Evolutionary conservation across 805 yeast genomes (phyloP).

Genomic region (Spathaspora girioi): DNA sequence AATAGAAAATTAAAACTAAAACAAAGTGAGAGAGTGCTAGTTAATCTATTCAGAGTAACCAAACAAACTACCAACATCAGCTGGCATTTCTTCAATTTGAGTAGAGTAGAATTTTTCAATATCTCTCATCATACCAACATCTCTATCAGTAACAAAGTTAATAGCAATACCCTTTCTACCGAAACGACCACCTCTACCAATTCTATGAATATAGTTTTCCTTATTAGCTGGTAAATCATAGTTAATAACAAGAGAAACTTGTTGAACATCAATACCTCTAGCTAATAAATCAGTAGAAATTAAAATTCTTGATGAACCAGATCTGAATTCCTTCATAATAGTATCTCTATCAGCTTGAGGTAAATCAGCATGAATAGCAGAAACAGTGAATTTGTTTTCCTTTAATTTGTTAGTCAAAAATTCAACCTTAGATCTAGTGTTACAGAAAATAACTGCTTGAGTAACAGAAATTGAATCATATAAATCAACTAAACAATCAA

Average conservation of each 20-base stretch:
- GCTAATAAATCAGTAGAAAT: conserved; percentile 96
- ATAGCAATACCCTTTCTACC: conserved; percentile 98
- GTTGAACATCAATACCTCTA: conserved; percentile 97
- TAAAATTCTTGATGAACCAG: conserved; percentile 88
- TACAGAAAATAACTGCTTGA: conserved; percentile 97
- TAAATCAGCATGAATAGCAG: conserved; percentile 95
- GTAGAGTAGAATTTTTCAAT: conserved; percentile 88
- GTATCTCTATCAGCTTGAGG: conserved; percentile 88
- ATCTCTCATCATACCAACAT: conserved; percentile 70
- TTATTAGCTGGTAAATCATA: conserved; percentile 87
- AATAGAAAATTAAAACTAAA: not conserved
- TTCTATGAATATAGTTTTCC: conserved; percentile 95
- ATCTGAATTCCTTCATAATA: conserved; percentile 93
- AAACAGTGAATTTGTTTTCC: conserved; percentile 83
- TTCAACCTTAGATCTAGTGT: conserved; percentile 92
- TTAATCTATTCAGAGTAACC: conserved; percentile 19
- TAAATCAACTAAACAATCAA: conserved; percentile 89
- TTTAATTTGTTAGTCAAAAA: conserved; percentile 72
- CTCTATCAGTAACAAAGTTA: conserved; percentile 84
- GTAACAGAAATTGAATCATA: conserved; percentile 95
- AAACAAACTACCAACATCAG: conserved; percentile 52
- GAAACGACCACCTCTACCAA: conserved; percentile 97
- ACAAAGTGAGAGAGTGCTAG: not conserved
- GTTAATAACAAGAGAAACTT: conserved; percentile 90
- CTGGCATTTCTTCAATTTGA: conserved; percentile 92